Base-by-base conservation (phyloP, 2,329 filamentous ascomycete species). In the Ceratocystis smalleyi region DNA sequence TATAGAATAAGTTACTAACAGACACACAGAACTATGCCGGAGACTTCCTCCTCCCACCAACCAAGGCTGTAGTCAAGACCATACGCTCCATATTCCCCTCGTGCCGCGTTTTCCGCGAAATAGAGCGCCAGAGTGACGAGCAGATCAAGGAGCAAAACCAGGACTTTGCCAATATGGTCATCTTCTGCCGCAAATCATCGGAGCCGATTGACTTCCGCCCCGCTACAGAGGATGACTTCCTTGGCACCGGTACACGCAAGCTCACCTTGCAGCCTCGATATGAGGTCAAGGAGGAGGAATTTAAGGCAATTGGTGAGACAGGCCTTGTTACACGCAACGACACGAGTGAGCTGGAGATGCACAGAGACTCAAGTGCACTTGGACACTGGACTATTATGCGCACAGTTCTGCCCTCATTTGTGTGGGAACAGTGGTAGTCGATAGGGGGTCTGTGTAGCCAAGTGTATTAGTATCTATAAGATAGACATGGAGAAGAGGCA, bases 311-410 rank as follows among this genome's bases (percentile, higher is more conserved):
- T 65, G 75, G 75, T 43, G 75, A 78, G 68, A 75, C 77, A 1
- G 78, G 77, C 3, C 72, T 90, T 0, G 74, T 94, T 71, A 78
- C 75, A 32, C 78, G 73, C 55, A 87, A 85, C 63, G 82, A 87
- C 67, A 89, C 87, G 27, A 78, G 77, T 5, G 79, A 83, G 70
- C 77, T 96, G 70, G 80, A 81, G 64, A 79, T 81, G 72, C 89
- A 83, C 78, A 91, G 96, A 72, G 79, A 84, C 70, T 78, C 83
- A 70, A 89, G 88, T 70, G 91, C 91, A 0, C 72, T 88, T 62
- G 88, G 88, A 8, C 94, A 99, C 75, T 99, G 94, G 94, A 77
- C 76, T 54, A 86, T 99, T 59, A 99, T 99, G 91, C 83, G 94
- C 71, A 83, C 77, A 0, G 91, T 96, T 2, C 69, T 97, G 67